Conservation (phyloP, 345 rosid species). For the Eucalyptus curtisii region DNA sequence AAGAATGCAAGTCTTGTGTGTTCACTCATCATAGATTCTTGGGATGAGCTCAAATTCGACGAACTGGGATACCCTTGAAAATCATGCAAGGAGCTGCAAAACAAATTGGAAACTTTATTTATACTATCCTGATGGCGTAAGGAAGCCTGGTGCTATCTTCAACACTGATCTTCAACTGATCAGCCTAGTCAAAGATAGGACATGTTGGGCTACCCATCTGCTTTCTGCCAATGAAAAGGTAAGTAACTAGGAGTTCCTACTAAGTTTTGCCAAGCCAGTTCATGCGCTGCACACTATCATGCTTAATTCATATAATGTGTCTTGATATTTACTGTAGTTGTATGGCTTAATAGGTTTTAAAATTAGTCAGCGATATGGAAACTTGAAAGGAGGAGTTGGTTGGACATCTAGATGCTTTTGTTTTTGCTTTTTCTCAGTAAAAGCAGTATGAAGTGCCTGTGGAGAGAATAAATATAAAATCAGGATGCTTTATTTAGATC, state of each 20-base stretch:
- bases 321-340: not conserved
- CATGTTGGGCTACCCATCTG: slow-evolving; percentile 40
- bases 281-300: not conserved
- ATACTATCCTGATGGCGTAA: slow-evolving; percentile 54
- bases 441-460: rapidly evolving
- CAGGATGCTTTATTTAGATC: not conserved
- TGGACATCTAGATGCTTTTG: not conserved
- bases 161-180: slow-evolving; percentile 58
- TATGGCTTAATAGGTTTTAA: not conserved
- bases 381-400: not conserved
- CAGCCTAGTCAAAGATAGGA: slow-evolving; percentile 56
- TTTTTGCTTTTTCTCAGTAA: not conserved
- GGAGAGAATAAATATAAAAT: not conserved
- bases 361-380: not conserved
- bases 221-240: slow-evolving; percentile 86
- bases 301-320: not conserved
- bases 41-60: slow-evolving; percentile 92
- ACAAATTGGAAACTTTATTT: not conserved
- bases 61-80: slow-evolving; percentile 71
- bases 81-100: slow-evolving; percentile 87
- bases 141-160: slow-evolving; percentile 53
- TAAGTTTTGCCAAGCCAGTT: not conserved
- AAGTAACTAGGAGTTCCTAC: not conserved
- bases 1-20: not conserved
- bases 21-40: slow-evolving; percentile 50